phyloP scores from a whole-genome alignment of 345 rosid species.

The Ailanthus altissimus region DNA sequence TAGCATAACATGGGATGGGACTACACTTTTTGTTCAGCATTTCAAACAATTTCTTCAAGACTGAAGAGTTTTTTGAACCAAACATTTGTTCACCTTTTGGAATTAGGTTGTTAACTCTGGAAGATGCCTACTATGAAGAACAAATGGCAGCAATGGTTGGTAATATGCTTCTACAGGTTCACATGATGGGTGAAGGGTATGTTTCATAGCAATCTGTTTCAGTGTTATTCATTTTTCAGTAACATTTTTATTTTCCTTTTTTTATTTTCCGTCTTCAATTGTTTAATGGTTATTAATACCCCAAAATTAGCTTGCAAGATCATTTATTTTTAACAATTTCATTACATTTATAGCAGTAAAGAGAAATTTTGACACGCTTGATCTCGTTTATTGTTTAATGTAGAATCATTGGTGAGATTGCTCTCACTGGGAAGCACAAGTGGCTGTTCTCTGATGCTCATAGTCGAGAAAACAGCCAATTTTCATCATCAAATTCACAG shows the following conservation, averaged over 20 bases:
- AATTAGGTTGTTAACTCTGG: constrained; percentile 67
- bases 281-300: background rate
- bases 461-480: constrained; percentile 10
- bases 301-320: background rate
- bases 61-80: background rate
- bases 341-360: background rate
- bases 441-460: constrained; percentile 67
- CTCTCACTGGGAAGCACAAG: constrained; percentile 64
- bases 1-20: background rate
- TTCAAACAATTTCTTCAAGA: background rate
- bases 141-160: constrained; percentile 49
- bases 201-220: constrained; percentile 21
- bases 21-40: background rate
- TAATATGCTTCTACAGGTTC: constrained; percentile 58
- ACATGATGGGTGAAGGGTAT: constrained; percentile 83
- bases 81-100: background rate
- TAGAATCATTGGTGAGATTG: constrained; percentile 66
- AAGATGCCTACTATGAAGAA: constrained; percentile 68
- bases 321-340: constrained; percentile 5
- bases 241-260: too few species aligned
- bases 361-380: background rate
- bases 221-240: too few species aligned
- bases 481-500: constrained; percentile 28
- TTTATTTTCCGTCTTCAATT: too few species aligned
- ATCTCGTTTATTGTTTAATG: constrained; percentile 19